Evolutionary conservation across 768 basidiomycete genomes (phyloP).

Genomic region (Lentinula sp.): DNA sequence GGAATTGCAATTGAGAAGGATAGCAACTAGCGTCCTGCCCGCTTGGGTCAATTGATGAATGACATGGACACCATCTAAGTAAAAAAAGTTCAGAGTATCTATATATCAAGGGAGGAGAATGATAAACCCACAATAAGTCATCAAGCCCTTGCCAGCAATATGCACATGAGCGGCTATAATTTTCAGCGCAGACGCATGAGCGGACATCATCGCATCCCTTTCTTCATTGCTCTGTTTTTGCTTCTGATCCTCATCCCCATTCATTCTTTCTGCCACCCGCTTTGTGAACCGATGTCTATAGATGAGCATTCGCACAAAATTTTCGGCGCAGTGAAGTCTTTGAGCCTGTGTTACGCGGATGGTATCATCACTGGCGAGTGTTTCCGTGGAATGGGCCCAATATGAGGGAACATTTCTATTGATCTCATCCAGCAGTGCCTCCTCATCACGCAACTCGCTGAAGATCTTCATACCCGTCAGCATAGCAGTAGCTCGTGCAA

Average conservation of each 20-base stretch:
- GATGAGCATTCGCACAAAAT: constrained; percentile 82
- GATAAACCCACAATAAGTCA: constrained; percentile 82
- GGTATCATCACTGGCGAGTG: constrained; percentile 77
- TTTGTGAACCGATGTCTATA: constrained; percentile 84
- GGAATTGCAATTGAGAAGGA: constrained; percentile 84
- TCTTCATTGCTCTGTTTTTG: constrained; percentile 54
- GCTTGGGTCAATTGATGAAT: constrained; percentile 95
- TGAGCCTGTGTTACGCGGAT: constrained; percentile 87
- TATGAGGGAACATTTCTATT: constrained; percentile 61
- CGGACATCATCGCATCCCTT: constrained; percentile 69
- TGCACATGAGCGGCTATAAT: constrained; percentile 80
- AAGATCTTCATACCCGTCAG: constrained; percentile 57
- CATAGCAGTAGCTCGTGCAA: constrained; percentile 62
- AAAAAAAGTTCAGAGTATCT: neutral
- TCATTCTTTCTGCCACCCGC: constrained; percentile 63
- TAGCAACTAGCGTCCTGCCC: constrained; percentile 83
- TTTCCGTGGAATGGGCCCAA: constrained; percentile 79
- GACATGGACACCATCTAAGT: constrained; percentile 84
- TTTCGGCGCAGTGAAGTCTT: constrained; percentile 80
- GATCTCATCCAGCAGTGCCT: constrained; percentile 76
- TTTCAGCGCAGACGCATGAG: constrained; percentile 72
- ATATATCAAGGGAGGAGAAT: neutral
- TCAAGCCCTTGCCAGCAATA: constrained; percentile 80
- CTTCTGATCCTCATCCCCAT: constrained; percentile 36
- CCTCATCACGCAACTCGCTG: constrained; percentile 73